Base-by-base conservation (phyloP, 1,284 basidiomycete species). In the Filobasidium uniguttulatum region DNA sequence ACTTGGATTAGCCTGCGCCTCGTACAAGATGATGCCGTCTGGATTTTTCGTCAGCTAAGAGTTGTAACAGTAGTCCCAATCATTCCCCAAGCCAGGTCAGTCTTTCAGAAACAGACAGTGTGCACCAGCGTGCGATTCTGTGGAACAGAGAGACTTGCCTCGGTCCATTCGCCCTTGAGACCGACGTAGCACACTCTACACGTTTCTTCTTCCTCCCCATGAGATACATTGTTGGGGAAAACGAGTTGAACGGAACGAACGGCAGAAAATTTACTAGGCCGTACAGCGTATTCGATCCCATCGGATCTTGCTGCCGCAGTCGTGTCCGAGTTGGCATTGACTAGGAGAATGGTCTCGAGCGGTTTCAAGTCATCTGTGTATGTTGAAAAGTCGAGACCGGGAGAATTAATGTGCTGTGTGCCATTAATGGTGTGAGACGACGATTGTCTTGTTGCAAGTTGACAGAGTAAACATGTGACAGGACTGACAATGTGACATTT, bases 331-430 rank as follows among this genome's bases (percentile, higher is more conserved):
- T 54, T 51, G 67, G 64, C 55, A 69, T 63, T 44, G 63, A 68
- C 57, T 9, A 66, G 56, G 6, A 67, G 58, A 15, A 70, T 57
- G 3, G 50, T 48, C 48, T 69, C 66, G 3, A 64, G 63, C 5
- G 67, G 58, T 19, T 55, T 47, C 5, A 56, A 46, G n/a, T 56
- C 59, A 31, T 61, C 60, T n/a, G n/a, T n/a, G 1, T 60, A 62
- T 30, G 66, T 63, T n/a, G 61, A 59, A 45, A 70, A 70, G 54
- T 70, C 68, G 44, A 70, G 55, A 15, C 62, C 65, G 14, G 63
- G 59, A 2, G 57, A 48, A 47, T 69, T 68, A 31, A 56, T 52
- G 44, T 64, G 66, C 65, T 67, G 46, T 0, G 14, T n/a, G 8
- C 10, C 20, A 37, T 5, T 4, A 14, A 23, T n/a, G 14, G 26